These are phyloP conservation scores for Botrytis paeoniae DNA, from an alignment of 2,329 filamentous ascomycete genomes.

Conservation along the genomic window DNA sequence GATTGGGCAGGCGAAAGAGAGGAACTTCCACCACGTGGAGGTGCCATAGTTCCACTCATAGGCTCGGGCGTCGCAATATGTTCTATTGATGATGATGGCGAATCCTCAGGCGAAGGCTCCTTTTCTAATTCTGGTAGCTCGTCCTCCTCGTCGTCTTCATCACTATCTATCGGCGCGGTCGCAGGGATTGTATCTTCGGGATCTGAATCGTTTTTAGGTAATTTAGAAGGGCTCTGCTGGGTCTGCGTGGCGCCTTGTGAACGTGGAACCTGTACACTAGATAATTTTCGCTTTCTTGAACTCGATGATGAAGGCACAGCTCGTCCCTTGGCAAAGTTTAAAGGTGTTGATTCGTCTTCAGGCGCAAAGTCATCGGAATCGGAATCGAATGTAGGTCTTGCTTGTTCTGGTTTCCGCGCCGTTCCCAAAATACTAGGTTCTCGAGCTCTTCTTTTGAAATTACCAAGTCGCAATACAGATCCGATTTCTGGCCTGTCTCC, in stretches of 20 bases:
- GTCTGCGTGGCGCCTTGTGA: constrained; percentile 22
- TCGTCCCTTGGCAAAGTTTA: constrained; percentile 47
- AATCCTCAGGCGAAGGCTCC: constrained; percentile 21
- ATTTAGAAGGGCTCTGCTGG: constrained; percentile 28
- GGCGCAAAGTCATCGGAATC: constrained; percentile 54
- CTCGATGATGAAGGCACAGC: constrained; percentile 30
- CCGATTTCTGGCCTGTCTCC: constrained; percentile 34
- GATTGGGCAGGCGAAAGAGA: constrained; percentile 27
- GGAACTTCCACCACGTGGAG: constrained; percentile 37
- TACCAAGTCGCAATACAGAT: constrained; percentile 50
- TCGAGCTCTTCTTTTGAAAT: constrained; percentile 55
- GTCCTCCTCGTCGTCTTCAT: constrained; percentile 23
- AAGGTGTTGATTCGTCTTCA: constrained; percentile 66
- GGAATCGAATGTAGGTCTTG: constrained; percentile 40
- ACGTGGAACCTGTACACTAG: constrained; percentile 33
- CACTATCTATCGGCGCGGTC: constrained; percentile 25
- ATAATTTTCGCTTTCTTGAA: constrained; percentile 54
- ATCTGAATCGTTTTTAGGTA: constrained; percentile 18
- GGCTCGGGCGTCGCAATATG: constrained; percentile 31
- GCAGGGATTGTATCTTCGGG: constrained; percentile 31
- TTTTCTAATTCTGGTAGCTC: constrained; percentile 13
- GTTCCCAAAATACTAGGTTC: constrained; percentile 60
- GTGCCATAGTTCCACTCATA: constrained; percentile 38
- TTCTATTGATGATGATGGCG: constrained; percentile 29
- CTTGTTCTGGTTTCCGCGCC: constrained; percentile 37